Evolutionary conservation across 345 rosid species (phyloP), one percentile per base, ranked within the genome.

Genomic region (Gossypium bickii): DNA sequence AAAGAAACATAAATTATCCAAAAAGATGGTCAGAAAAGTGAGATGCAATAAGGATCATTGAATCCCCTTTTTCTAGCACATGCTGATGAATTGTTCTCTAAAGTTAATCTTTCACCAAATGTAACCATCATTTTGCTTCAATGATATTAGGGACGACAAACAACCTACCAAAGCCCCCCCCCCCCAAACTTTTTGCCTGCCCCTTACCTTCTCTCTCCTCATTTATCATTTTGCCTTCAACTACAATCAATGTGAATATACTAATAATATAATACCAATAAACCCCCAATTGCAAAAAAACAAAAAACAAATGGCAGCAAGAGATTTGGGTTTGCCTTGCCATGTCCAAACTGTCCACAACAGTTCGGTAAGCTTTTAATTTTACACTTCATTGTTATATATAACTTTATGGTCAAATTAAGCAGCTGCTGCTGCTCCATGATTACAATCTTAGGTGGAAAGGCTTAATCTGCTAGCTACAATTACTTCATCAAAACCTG

Each of bases 391-490:
- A 51, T 51, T 12, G 41, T 34, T 34, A 34, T 34, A 34, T 34
- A 5, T 51, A 4, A 15, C 18, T 51, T 51, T 51, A 51, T 51
- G 18, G 8, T 51, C 55, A 51, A 51, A 51, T 51, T 51, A 51
- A 51, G 55, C 55, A 4, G 55, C n/a, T 16, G 18, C n/a, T 51
- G 55, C 55, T 51, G 55, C n/a, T 51, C n/a, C 55, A 51, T 51
- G 55, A 51, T 51, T 51, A 51, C 7, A 63, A 63, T 34, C 67
- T 38, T 63, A 34, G 67, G 47, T 63, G 67, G 67, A 16, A 34
- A 62, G 45, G 22, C 47, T 47, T 9, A 34, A 22, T 34, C 45
- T 62, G 45, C 67, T 29, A 29, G 20, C 45, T 47, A 47, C 13
- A 62, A 16, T 20, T 16, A 38, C 45, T 62, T 63, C 22, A 16